Conservation (phyloP, 495 filamentous ascomycete species). For the Lepidopterella palustris region DNA sequence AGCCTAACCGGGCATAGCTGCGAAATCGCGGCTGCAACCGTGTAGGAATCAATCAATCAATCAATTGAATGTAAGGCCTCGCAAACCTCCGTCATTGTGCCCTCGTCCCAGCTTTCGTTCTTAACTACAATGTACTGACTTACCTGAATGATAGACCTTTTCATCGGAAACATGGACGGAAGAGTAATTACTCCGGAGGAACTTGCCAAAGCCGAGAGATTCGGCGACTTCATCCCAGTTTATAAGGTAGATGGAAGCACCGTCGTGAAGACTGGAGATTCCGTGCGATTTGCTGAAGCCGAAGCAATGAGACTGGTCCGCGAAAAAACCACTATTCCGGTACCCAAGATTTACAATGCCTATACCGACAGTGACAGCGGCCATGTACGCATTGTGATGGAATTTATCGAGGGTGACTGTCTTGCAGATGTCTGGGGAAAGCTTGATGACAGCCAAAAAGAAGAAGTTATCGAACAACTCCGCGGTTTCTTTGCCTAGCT, state of each 20-base stretch:
- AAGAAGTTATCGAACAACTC: conserved; percentile 15
- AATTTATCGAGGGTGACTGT: conserved; percentile 16
- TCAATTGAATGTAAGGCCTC: conserved; percentile 14
- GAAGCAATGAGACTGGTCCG: conserved; percentile 18
- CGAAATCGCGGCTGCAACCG: too few species aligned
- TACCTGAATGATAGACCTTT: conserved; percentile 14
- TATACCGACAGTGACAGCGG: conserved; percentile 16
- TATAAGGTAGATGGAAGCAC: conserved; percentile 17
- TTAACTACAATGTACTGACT: conserved; percentile 13
- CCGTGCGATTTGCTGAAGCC: conserved; percentile 17
- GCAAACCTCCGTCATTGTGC: conserved; percentile 11
- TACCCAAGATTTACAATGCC: conserved; percentile 18
- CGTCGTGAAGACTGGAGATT: conserved; percentile 18
- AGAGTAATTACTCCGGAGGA: conserved; percentile 12
- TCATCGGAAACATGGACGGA: conserved; percentile 15
- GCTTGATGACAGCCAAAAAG: conserved; percentile 11
- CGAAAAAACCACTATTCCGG: conserved; percentile 16
- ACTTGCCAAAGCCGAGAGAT: conserved; percentile 14
- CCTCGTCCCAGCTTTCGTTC: conserved; percentile 10
- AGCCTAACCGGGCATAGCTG: too few species aligned
- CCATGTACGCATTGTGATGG: conserved; percentile 17
- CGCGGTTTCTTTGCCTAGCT: conserved; percentile 15
- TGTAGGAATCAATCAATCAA: too few species aligned
- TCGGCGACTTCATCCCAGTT: conserved; percentile 17
- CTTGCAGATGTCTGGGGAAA: conserved; percentile 16